Percentiles rank a stretch among this genome's conserved stretches.
phyloP scores from a whole-genome alignment of 2,329 filamentous ascomycete genomes.

The Cucurbitaria berberidis region DNA sequence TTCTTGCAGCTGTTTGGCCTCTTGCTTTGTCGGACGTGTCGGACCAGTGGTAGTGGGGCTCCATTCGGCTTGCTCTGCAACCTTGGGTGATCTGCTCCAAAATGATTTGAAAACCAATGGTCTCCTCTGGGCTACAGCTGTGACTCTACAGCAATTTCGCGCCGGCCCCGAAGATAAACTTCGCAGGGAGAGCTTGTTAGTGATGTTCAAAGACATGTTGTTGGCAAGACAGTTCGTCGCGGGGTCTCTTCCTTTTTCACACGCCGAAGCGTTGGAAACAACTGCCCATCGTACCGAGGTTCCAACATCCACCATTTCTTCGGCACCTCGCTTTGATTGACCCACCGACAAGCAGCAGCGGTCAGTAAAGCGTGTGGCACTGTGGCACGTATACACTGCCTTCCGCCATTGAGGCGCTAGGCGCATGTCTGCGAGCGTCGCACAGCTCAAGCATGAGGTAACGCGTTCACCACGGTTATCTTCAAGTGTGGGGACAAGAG shows the following conservation, averaged over 20 bases:
- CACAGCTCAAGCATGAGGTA: slow-evolving; percentile 74
- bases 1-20: slow-evolving; percentile 20
- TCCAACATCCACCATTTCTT: slow-evolving; percentile 16
- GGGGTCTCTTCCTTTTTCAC: slow-evolving; percentile 26
- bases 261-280: slow-evolving; percentile 22
- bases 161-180: background rate
- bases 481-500: background rate
- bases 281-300: slow-evolving; percentile 25
- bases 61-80: slow-evolving; percentile 25
- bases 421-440: slow-evolving; percentile 69
- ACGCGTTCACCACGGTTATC: background rate
- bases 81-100: slow-evolving; percentile 23
- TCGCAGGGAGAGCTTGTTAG: slow-evolving; percentile 18
- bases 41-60: slow-evolving; percentile 29
- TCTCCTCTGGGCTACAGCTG: slow-evolving; percentile 6
- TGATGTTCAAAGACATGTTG: slow-evolving; percentile 39
- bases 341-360: slow-evolving; percentile 21
- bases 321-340: slow-evolving; percentile 16
- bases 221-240: slow-evolving; percentile 11
- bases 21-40: slow-evolving; percentile 23
- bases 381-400: slow-evolving; percentile 23
- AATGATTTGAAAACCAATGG: slow-evolving; percentile 27
- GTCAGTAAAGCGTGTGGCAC: slow-evolving; percentile 12
- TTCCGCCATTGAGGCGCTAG: slow-evolving; percentile 35
- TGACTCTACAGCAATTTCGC: background rate